Base-by-base conservation (phyloP, 257 asterid species). In the Solanum pinnatisectum region DNA sequence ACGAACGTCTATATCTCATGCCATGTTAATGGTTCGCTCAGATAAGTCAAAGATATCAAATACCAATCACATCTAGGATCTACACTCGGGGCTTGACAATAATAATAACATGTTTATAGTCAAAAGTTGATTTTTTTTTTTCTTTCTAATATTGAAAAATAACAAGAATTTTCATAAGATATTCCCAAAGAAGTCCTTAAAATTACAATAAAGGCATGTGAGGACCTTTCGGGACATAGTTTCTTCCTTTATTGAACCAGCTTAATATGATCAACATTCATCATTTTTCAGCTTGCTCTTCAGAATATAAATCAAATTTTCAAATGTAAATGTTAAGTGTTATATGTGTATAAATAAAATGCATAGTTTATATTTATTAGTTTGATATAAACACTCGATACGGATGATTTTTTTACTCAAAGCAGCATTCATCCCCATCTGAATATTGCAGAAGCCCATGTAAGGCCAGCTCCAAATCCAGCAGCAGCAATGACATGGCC, bases 401-500 rank as follows among this genome's bases (percentile, higher is more conserved):
- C 1, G 5, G 12, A 16, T 71, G 15, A 32, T 2, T 8, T 7
- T 30, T 71, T 71, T 33, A 13, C 23, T 14, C 39, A 7, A 70
- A 70, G 23, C 40, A 33, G 20, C 39, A 68, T 84, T 93, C 94
- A 97, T 33, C 95, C 93, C 99, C 99, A 97, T 91, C 99, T 92
- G 46, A 96, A 27, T 59, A 96, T 95, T 60, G 98, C 96, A 12
- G 99, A 97, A 49, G 95, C 98, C 99, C 99, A 97, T 20, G 98
- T 96, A 87, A 95, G 98, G 35, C 99, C 98, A 67, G 99, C 99
- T 83, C 98, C 98, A 83, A 97, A 95, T 13, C 99, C 99, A 52
- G 99, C 98, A 35, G 99, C 86, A 56, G 98, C 99, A 71, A 97
- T 93, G 8, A 94, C 93, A 77, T 96, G 94, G 6, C 99, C 99